Conservation (phyloP, 768 basidiomycete species). For the Suillus ampliporus region DNA sequence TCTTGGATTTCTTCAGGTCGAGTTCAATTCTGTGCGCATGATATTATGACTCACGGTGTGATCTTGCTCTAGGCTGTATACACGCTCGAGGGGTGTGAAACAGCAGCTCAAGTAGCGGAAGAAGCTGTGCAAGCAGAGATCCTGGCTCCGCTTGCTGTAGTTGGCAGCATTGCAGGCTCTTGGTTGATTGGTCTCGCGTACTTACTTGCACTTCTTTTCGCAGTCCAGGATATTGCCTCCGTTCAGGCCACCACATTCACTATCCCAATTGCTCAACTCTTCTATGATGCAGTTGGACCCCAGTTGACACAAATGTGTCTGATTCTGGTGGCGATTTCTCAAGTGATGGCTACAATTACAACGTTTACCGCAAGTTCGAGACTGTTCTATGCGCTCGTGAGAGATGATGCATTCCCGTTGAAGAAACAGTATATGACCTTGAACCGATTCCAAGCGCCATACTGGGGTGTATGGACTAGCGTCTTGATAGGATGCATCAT, state of each 20-base stretch:
- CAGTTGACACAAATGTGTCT: constrained; percentile 55
- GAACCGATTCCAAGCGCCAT: constrained; percentile 59
- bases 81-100: constrained; percentile 65
- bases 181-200: constrained; percentile 62
- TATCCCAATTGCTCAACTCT: constrained; percentile 65
- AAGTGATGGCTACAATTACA: constrained; percentile 60
- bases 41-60: not conserved
- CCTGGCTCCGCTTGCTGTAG: constrained; percentile 61
- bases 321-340: constrained; percentile 52
- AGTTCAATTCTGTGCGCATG: not conserved
- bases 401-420: constrained; percentile 57
- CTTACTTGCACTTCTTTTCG: constrained; percentile 63
- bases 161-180: constrained; percentile 58
- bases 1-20: constrained; percentile 55
- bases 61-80: constrained; percentile 51
- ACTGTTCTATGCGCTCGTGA: constrained; percentile 59
- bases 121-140: constrained; percentile 59
- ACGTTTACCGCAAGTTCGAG: constrained; percentile 63
- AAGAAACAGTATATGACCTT: constrained; percentile 53
- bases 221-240: constrained; percentile 55
- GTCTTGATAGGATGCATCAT: constrained; percentile 60
- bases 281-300: constrained; percentile 56
- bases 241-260: constrained; percentile 56
- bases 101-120: constrained; percentile 65
- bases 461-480: constrained; percentile 58